Conservation (phyloP, 345 rosid species). For the Iberis pinnata region DNA sequence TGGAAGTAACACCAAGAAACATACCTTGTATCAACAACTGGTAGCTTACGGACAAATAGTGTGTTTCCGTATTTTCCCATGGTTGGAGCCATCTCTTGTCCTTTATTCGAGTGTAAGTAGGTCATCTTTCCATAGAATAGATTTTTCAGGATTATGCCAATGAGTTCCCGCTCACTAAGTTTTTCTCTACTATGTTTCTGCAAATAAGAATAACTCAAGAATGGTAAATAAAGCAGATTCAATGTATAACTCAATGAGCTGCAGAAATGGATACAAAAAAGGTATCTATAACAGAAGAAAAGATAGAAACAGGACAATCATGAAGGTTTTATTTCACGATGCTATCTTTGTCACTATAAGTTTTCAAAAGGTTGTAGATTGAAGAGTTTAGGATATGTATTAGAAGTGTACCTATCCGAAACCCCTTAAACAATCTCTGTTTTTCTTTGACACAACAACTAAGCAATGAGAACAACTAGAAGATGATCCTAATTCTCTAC, state of each 20-base stretch:
- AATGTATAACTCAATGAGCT: not conserved
- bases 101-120: slow-evolving; percentile 62
- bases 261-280: not conserved
- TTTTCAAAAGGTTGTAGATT: too few relatives aligned
- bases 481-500: too few relatives aligned
- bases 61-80: slow-evolving; percentile 55
- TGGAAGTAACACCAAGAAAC: slow-evolving; percentile 1
- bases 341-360: too few relatives aligned
- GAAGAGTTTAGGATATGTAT: too few relatives aligned
- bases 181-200: slow-evolving; percentile 63
- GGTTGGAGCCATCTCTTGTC: slow-evolving; percentile 66
- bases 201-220: not conserved
- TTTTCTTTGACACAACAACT: too few relatives aligned
- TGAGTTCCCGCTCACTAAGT: slow-evolving; percentile 47
- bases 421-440: too few relatives aligned
- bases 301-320: not conserved
- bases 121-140: slow-evolving; percentile 76
- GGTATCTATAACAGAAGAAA: not conserved
- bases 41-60: slow-evolving; percentile 80
- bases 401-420: too few relatives aligned
- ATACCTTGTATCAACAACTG: slow-evolving; percentile 60
- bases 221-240: slow-evolving; percentile 5
- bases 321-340: too few relatives aligned
- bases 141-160: slow-evolving; percentile 52
- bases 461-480: too few relatives aligned